Evolutionary conservation across 1,139 yeast species (phyloP).

Genomic region (Saccharomycopsis hybrid): DNA sequence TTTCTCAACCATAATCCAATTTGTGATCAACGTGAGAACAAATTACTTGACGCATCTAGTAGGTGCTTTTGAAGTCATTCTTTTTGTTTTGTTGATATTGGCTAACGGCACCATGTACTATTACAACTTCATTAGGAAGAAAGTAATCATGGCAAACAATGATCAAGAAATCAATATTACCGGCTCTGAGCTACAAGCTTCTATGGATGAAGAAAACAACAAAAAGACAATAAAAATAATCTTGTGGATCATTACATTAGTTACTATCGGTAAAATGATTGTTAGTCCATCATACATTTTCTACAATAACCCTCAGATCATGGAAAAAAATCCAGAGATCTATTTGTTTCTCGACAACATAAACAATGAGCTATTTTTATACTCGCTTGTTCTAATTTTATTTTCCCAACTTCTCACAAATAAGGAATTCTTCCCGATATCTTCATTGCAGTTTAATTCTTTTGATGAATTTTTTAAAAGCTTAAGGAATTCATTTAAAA

Average conservation of each 20-base stretch:
- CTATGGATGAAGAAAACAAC: constrained; percentile 12
- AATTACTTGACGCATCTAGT: constrained; percentile 16
- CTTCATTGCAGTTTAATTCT: constrained; percentile 8
- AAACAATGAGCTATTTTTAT: constrained; percentile 18
- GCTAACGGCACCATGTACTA: constrained; percentile 11
- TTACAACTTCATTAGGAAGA: constrained; percentile 9
- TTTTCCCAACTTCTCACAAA: constrained; percentile 14
- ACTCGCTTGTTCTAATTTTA: constrained; percentile 15
- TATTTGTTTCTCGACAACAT: constrained; percentile 19
- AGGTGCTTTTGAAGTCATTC: constrained; percentile 9
- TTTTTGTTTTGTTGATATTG: constrained; percentile 9
- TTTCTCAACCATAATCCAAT: constrained; percentile 5
- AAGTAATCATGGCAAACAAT: background rate
- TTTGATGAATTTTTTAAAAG: constrained; percentile 14
- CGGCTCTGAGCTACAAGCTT: background rate
- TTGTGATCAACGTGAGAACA: constrained; percentile 17
- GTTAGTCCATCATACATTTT: constrained; percentile 19
- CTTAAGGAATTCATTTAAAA: constrained; percentile 19
- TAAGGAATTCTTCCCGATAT: constrained; percentile 13
- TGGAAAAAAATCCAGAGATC: constrained; percentile 15
- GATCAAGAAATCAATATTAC: background rate
- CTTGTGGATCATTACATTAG: constrained; percentile 19
- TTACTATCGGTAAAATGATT: constrained; percentile 21
- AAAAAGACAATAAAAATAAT: constrained; percentile 19
- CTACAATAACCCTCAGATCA: constrained; percentile 14